These are phyloP conservation scores for Mycogone perniciosa DNA, from an alignment of 2,329 filamentous ascomycete genomes.

Conservation along the genomic window DNA sequence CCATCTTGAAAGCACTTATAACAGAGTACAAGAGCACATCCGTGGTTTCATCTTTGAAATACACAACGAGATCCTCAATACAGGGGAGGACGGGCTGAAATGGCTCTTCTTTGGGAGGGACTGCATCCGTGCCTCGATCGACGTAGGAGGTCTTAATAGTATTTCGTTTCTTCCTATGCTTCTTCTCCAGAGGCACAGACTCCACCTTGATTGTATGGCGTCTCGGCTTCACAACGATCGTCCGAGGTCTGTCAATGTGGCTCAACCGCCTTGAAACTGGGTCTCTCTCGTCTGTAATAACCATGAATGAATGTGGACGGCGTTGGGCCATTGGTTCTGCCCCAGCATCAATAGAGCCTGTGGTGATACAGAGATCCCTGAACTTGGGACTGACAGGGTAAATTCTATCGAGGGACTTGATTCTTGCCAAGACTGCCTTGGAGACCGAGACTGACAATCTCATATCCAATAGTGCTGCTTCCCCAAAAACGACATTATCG, in stretches of 20 bases:
- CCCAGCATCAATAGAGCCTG: constrained; percentile 16
- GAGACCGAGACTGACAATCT: constrained; percentile 20
- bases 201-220: constrained; percentile 24
- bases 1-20: constrained; percentile 37
- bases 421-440: constrained; percentile 20
- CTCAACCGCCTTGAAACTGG: constrained; percentile 18
- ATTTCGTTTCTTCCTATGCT: constrained; percentile 22
- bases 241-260: constrained; percentile 24
- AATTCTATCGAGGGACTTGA: constrained; percentile 34
- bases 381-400: constrained; percentile 25
- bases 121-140: constrained; percentile 35
- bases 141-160: constrained; percentile 25
- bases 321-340: constrained; percentile 13
- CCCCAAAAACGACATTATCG: constrained; percentile 34
- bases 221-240: constrained; percentile 25
- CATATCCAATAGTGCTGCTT: constrained; percentile 35
- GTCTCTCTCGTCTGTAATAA: constrained; percentile 19
- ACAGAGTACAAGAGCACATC: constrained; percentile 40
- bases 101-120: constrained; percentile 13
- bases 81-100: constrained; percentile 45
- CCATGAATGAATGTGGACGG: constrained; percentile 24
- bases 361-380: constrained; percentile 25
- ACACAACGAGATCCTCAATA: constrained; percentile 50
- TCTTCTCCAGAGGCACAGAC: constrained; percentile 24
- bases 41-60: constrained; percentile 40